These are phyloP conservation scores for Arthrobotrys conoides DNA, from an alignment of 2,329 filamentous ascomycete species.

Conservation along the genomic window DNA sequence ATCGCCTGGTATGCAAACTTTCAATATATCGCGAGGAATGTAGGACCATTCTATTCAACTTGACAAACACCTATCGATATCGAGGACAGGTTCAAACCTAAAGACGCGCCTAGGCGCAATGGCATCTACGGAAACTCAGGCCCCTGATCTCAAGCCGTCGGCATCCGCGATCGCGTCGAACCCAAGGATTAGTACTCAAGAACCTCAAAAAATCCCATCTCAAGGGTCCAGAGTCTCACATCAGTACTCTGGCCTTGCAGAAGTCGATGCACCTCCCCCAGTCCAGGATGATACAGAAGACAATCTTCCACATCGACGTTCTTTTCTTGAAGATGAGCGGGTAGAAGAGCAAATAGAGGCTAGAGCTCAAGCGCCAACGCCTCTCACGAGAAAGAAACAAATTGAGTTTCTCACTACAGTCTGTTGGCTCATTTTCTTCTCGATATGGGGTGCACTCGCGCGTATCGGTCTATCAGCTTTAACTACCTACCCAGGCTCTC, in stretches of 20 bases:
- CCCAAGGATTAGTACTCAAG: neutral
- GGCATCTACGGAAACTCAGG: slow-evolving; percentile 1
- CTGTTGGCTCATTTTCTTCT: slow-evolving; percentile 87
- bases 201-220: neutral
- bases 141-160: slow-evolving; percentile 5
- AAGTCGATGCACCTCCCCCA: slow-evolving; percentile 50
- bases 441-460: slow-evolving; percentile 85
- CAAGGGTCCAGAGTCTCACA: slow-evolving; percentile 22
- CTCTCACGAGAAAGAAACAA: slow-evolving; percentile 24
- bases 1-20: neutral
- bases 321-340: slow-evolving; percentile 49
- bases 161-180: neutral
- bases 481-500: slow-evolving; percentile 83
- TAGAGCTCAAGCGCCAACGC: neutral
- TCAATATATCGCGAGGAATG: slow-evolving; percentile 19
- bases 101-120: neutral
- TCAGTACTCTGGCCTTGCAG: slow-evolving; percentile 49
- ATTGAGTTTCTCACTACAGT: slow-evolving; percentile 65
- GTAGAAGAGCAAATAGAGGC: slow-evolving; percentile 3
- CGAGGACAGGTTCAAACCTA: neutral
- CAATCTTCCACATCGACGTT: slow-evolving; percentile 24
- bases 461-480: slow-evolving; percentile 84
- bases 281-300: slow-evolving; percentile 43
- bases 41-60: neutral
- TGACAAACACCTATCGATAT: too few relatives aligned